Base-by-base conservation (phyloP, 306 rosid species). In the Quercus suber region DNA sequence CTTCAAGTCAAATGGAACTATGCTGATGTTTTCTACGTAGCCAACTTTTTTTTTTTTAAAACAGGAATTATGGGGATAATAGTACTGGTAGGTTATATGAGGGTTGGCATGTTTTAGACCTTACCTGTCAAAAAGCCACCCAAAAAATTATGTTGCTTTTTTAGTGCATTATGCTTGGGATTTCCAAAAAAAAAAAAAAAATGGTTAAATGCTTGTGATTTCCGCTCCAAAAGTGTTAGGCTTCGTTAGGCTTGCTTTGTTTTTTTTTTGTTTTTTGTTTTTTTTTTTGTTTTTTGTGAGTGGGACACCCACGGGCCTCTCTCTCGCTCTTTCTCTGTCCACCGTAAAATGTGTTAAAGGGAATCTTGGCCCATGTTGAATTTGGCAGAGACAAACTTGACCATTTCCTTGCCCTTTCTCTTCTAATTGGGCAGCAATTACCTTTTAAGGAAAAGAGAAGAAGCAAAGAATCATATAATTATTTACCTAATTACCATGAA, bases 71-170 rank as follows among this genome's bases (percentile, higher is more conserved):
- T 10, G 11, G 53, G 5, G 53, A 41, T 49, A 49, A 10, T 49
- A 10, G 15, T 49, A 59, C 80, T 52, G 63, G 6, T 52, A 59
- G 45, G 81, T 37, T 75, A 15, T 8, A 10, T 3, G 58, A 83
- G 12, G 89, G 55, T 83, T 23, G 85, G 75, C 85, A 58, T 58
- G 69, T 76, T 73, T 86, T 80, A 76, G 75, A 64, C 58, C n/a
- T 10, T 78, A 73, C 58, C 19, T 10, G 13, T 65, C 45, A 76
- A 83, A 21, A 43, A 80, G 18, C 76, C 59, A 35, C 11, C 51
- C 60, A 75, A 75, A 85, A 59, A 21, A 4, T 7, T 77, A 35
- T 64, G 79, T 51, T 74, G 59, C 78, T 76, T 68, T 79, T 68
- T 59, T 71, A 78, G 69, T 52, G 76, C 81, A 75, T 69, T 73